Evolutionary conservation across 75 land plant species (phyloP).

Genomic region (Pseudotsuga menziesii): DNA sequence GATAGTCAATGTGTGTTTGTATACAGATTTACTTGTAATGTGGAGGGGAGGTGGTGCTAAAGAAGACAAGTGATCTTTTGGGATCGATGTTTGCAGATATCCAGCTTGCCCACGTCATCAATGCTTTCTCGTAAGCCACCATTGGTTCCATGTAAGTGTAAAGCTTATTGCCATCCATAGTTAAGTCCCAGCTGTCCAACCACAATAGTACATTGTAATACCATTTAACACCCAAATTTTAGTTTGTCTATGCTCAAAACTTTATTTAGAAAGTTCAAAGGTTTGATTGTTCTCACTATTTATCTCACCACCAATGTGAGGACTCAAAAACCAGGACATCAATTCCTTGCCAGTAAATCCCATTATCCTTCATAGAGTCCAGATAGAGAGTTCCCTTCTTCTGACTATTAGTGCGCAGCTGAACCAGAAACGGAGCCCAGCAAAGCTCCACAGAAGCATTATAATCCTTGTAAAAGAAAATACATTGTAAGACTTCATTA

Average conservation of each 20-base stretch:
- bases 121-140: conserved; percentile 19
- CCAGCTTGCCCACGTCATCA: conserved; percentile 37
- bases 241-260: too few relatives aligned
- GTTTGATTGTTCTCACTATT: too few relatives aligned
- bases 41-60: conserved; percentile 21
- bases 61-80: conserved; percentile 27
- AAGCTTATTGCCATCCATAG: neutral
- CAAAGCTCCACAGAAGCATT: conserved; percentile 70
- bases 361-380: conserved; percentile 52
- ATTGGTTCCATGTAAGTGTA: neutral
- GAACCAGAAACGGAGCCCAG: conserved; percentile 71
- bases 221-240: too few relatives aligned
- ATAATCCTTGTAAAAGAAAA: conserved; percentile 33
- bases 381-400: conserved; percentile 29
- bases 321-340: conserved; percentile 67
- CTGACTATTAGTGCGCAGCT: conserved; percentile 29
- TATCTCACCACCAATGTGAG: conserved; percentile 65
- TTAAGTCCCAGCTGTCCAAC: neutral
- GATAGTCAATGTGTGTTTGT: neutral
- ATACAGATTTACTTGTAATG: conserved; percentile 27
- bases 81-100: conserved; percentile 19
- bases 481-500: too few relatives aligned
- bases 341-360: conserved; percentile 44
- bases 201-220: too few relatives aligned
- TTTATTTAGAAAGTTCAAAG: too few relatives aligned